phyloP scores from a whole-genome alignment of 805 yeast genomes.

The Saccharomycopsis oosterbeekiorum region DNA sequence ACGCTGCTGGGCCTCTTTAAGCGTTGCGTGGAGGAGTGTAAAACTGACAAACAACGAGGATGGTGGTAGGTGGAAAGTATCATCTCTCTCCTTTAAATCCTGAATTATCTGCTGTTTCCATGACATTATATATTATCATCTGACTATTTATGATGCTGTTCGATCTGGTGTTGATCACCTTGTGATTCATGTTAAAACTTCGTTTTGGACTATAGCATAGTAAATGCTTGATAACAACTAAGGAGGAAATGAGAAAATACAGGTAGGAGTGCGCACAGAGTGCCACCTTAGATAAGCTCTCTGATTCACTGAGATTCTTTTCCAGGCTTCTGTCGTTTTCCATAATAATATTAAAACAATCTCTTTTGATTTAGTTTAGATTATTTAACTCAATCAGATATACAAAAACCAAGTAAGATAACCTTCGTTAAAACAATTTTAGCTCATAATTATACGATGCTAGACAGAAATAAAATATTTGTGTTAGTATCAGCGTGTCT shows the following conservation, averaged over 20 bases:
- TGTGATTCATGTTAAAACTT: no score
- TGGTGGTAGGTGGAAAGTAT: not conserved
- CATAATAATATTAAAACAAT: no score
- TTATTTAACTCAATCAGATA: no score
- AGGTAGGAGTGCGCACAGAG: not conserved
- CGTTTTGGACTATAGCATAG: no score
- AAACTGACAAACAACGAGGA: not conserved
- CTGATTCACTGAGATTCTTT: no score
- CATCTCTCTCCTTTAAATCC: not conserved
- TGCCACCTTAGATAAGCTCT: not conserved
- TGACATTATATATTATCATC: not conserved
- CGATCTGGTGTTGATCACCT: no score
- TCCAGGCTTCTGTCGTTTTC: no score
- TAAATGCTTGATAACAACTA: no score
- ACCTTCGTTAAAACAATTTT: no score
- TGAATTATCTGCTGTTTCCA: not conserved
- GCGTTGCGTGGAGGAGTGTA: not conserved
- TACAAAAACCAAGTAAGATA: no score
- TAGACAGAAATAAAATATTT: not conserved
- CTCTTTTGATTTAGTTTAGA: no score
- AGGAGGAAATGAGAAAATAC: no score
- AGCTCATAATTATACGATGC: not conserved
- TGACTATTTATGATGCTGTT: not conserved
- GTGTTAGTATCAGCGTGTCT: not conserved
- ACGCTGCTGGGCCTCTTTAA: not conserved